Conservation (phyloP, 352 stramenopile genomes). For the Phytophthora vignae region DNA sequence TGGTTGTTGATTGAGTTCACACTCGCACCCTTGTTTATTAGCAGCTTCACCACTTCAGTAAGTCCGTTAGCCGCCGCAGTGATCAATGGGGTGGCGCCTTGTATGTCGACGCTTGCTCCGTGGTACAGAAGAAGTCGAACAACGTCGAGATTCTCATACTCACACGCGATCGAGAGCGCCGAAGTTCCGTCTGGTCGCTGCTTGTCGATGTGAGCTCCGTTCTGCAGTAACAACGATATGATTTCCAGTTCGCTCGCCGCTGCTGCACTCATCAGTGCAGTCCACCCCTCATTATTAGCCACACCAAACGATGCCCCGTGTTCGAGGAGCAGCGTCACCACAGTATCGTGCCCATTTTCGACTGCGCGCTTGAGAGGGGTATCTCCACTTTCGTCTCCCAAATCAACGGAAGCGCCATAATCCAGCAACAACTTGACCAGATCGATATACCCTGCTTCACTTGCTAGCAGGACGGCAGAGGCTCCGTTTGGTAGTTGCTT, state of each 20-base stretch:
- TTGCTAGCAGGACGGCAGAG: background rate
- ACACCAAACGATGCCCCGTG: background rate
- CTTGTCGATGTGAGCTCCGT: constrained; percentile 14
- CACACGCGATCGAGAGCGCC: constrained; percentile 7
- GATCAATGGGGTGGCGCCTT: constrained; percentile 9
- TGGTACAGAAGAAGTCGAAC: constrained; percentile 11
- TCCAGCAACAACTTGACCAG: background rate
- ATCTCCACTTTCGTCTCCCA: background rate
- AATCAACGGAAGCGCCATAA: background rate
- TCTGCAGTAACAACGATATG: background rate
- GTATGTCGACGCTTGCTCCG: constrained; percentile 5
- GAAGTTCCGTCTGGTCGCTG: constrained; percentile 3
- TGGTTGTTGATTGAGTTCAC: constrained; percentile 10
- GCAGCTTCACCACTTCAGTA: background rate
- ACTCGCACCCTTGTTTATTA: constrained; percentile 10
- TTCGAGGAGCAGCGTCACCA: background rate
- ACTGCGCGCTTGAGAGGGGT: background rate
- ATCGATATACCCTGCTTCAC: background rate
- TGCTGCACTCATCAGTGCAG: background rate
- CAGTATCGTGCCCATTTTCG: background rate
- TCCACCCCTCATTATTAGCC: background rate
- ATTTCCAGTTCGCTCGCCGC: background rate
- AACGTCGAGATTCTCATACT: background rate
- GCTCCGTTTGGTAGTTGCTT: background rate
- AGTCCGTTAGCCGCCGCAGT: constrained; percentile 8